A percentile compares a stretch with the other conserved stretches of the same genome.
These are phyloP conservation scores for Tulasnella sp. DNA, from an alignment of 768 basidiomycete genomes.

Conservation along the genomic window DNA sequence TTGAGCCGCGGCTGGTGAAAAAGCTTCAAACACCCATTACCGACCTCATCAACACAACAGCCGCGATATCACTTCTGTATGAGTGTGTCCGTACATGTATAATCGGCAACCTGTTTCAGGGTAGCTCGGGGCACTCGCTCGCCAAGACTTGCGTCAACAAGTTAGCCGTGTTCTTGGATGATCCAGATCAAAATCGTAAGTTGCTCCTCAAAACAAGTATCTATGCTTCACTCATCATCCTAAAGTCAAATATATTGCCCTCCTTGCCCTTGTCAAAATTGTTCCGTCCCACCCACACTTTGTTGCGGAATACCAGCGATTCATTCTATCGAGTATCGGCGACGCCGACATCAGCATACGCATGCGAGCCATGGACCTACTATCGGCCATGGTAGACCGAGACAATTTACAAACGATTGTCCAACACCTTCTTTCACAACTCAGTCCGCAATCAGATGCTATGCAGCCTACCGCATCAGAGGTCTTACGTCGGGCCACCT, in stretches of 20 bases:
- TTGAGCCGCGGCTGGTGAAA: slow-evolving; percentile 86
- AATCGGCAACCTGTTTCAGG: slow-evolving; percentile 89
- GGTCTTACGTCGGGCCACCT: slow-evolving; percentile 19
- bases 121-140: slow-evolving; percentile 60
- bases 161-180: slow-evolving; percentile 81
- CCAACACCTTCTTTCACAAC: slow-evolving; percentile 79
- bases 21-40: slow-evolving; percentile 92
- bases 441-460: slow-evolving; percentile 52
- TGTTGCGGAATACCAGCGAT: slow-evolving; percentile 83
- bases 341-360: slow-evolving; percentile 94
- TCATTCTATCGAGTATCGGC: slow-evolving; percentile 78
- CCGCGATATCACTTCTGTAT: slow-evolving; percentile 90
- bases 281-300: slow-evolving; percentile 85
- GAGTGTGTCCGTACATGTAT: slow-evolving; percentile 99
- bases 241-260: slow-evolving; percentile 94
- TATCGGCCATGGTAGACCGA: slow-evolving; percentile 84
- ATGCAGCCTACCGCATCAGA: slow-evolving; percentile 33
- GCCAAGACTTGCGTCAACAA: slow-evolving; percentile 89
- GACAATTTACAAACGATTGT: slow-evolving; percentile 82
- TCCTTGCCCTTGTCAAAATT: slow-evolving; percentile 92
- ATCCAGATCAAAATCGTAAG: slow-evolving; percentile 92
- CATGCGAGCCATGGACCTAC: slow-evolving; percentile 87
- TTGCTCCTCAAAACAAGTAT: neutral
- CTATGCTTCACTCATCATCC: neutral
- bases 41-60: slow-evolving; percentile 88